phyloP scores from a whole-genome alignment of 1,284 basidiomycete genomes.

The Cryptococcus neoformans region DNA sequence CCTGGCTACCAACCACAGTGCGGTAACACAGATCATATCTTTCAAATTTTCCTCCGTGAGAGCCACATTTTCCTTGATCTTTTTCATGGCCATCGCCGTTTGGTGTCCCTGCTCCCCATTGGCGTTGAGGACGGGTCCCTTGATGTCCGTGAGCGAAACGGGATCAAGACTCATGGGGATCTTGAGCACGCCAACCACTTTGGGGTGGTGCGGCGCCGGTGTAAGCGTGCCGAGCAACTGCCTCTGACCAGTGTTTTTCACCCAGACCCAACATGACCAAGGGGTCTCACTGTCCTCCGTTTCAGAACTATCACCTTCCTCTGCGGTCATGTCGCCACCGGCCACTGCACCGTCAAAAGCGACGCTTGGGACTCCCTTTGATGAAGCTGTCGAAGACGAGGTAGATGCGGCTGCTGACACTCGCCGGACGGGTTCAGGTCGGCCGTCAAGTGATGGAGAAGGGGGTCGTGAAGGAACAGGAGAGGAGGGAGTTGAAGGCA shows the following conservation, averaged over 20 bases:
- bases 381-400: background rate
- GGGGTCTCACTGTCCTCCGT: constrained; percentile 93
- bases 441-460: constrained; percentile 17
- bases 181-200: constrained; percentile 88
- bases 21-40: constrained; percentile 83
- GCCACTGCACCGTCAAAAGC: constrained; percentile 1
- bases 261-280: constrained; percentile 70
- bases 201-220: constrained; percentile 96
- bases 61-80: constrained; percentile 51
- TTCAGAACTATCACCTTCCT: constrained; percentile 14
- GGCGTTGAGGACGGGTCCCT: background rate
- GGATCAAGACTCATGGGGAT: constrained; percentile 81
- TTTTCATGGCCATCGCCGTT: constrained; percentile 9
- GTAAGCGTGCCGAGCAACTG: constrained; percentile 64
- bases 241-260: constrained; percentile 36
- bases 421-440: constrained; percentile 24
- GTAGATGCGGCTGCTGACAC: constrained; percentile 10
- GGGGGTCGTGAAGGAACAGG: constrained; percentile 9
- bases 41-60: constrained; percentile 91
- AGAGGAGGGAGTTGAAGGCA: background rate
- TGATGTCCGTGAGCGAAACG: background rate
- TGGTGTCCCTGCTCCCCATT: background rate
- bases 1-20: constrained; percentile 86
- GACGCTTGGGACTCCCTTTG: constrained; percentile 2
- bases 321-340: background rate